Conservation (phyloP, 192 early-diverging fungal species). For the Coemansia aciculifera region DNA sequence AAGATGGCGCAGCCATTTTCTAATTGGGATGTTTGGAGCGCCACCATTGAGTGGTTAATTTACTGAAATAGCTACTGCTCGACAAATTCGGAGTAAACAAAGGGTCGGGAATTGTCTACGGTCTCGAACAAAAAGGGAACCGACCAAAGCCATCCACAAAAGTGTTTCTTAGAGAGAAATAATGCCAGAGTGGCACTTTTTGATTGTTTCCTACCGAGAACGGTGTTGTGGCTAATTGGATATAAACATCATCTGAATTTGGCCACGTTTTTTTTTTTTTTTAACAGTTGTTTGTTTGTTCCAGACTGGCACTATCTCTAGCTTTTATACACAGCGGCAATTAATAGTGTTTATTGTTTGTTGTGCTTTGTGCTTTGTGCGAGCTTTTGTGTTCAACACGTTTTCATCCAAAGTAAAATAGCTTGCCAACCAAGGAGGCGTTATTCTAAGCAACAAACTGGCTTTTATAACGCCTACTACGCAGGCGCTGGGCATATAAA, state of each 20-base stretch:
- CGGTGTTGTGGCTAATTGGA: not conserved
- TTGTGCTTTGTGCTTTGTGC: slow-evolving; percentile 1
- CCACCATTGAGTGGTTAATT: not conserved
- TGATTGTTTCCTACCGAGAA: not conserved
- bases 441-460: not conserved
- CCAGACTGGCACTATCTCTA: not conserved
- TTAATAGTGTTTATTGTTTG: not conserved
- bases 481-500: not conserved
- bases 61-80: not conserved
- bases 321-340: not conserved
- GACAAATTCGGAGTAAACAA: not conserved
- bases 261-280: not conserved
- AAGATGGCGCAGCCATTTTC: not conserved
- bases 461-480: not conserved
- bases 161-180: not conserved
- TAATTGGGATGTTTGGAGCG: not conserved
- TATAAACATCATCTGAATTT: not conserved
- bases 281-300: not conserved
- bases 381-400: not conserved
- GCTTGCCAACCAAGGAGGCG: not conserved
- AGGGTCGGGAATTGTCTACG: not conserved
- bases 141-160: not conserved
- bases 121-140: not conserved
- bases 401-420: not conserved
- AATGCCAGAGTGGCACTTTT: not conserved